Evolutionary conservation across 306 rosid genomes (phyloP), one percentile per base, ranked within the genome.

Genomic region (Echinosophora koreensis): DNA sequence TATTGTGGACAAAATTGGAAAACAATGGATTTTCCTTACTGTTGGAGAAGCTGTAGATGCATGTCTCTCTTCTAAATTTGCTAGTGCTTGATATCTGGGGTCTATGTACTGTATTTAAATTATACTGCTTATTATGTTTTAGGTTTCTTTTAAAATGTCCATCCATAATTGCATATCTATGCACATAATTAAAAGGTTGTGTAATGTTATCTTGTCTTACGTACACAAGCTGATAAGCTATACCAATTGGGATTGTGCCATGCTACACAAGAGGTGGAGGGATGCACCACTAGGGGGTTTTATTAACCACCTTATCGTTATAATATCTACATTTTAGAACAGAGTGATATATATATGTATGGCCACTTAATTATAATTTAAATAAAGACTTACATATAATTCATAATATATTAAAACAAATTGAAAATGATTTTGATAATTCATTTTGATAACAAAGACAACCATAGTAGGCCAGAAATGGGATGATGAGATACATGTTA

Each of bases 21-120:
- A 84, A 80, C 79, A 80, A 57, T 73, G 91, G 80, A 66, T 91
- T 55, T 93, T 88, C 64, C 76, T 87, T 35, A 84, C 96, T 4
- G 92, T 89, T 68, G 88, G 81, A 46, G 96, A 91, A 84, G 98
- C 97, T 1, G 88, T 93, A 5, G 90, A 93, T 8, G 97, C 89
- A 16, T 84, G 89, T 66, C 82, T 81, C 28, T 66, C 67, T 11
- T 63, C 86, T 32, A 84, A 84, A 74, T 35, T 73, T 44, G 68
- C 80, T 28, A 77, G 15, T 6, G 65, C 77, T 59, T 80, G 62
- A 84, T 47, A 42, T 58, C 39, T 2, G 30, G 66, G 52, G 32
- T 35, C 15, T 32, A 4, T n/a, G 50, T 37, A 38, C 49, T 5
- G 5, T 41, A 30, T 66, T 63, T 66, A 34, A 54, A 51, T 12